Conservation (phyloP, 805 yeast species). For the Candida golubevii region DNA sequence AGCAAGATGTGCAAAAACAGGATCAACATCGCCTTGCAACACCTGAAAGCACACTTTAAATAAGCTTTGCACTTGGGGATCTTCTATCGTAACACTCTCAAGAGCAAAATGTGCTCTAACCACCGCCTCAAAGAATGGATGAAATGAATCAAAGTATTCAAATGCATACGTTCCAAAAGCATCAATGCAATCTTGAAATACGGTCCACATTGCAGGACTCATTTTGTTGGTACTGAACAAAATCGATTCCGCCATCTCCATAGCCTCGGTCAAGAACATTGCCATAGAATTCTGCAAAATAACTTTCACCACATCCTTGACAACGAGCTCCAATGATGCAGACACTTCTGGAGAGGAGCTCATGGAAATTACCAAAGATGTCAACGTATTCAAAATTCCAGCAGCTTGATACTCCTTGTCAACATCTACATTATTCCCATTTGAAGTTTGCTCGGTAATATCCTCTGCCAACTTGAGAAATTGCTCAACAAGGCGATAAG, state of each 20-base stretch:
- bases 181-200: constrained; percentile 45
- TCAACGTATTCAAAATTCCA: constrained; percentile 39
- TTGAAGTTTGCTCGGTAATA: constrained; percentile 25
- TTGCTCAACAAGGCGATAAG: constrained; percentile 62
- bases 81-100: constrained; percentile 32
- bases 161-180: constrained; percentile 56
- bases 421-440: constrained; percentile 12
- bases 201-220: constrained; percentile 50
- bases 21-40: constrained; percentile 35
- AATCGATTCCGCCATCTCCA: constrained; percentile 49
- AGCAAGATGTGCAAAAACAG: constrained; percentile 36
- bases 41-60: constrained; percentile 34
- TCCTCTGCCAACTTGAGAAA: constrained; percentile 69
- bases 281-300: constrained; percentile 39
- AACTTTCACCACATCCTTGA: constrained; percentile 30
- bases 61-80: constrained; percentile 35
- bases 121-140: constrained; percentile 53
- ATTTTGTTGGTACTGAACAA: constrained; percentile 51
- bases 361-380: constrained; percentile 42
- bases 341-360: constrained; percentile 37
- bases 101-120: constrained; percentile 47
- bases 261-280: constrained; percentile 33
- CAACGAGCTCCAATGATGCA: constrained; percentile 28
- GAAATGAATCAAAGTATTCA: constrained; percentile 54
- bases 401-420: constrained; percentile 44